Conservation (phyloP, 768 basidiomycete genomes). For the Hypholoma sublateritium region DNA sequence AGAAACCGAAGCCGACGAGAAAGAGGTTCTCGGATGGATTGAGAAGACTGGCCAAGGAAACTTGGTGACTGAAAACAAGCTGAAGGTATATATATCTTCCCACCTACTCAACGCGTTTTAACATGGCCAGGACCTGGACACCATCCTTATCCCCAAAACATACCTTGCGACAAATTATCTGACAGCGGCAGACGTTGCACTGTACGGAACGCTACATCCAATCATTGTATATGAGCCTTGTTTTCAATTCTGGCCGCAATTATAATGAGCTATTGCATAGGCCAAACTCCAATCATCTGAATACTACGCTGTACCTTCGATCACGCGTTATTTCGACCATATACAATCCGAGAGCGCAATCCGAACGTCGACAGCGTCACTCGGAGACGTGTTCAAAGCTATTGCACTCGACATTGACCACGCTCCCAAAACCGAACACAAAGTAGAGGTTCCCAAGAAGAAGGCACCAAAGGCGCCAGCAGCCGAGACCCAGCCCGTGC, state of each 20-base stretch:
- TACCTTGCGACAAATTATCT: slow-evolving; percentile 84
- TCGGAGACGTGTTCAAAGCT: slow-evolving; percentile 50
- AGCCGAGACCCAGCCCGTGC: slow-evolving; percentile 19
- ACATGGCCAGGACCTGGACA: slow-evolving; percentile 62
- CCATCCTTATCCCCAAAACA: slow-evolving; percentile 71
- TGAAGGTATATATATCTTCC: slow-evolving; percentile 44
- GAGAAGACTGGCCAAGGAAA: slow-evolving; percentile 56
- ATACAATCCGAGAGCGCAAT: slow-evolving; percentile 75
- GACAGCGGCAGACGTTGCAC: slow-evolving; percentile 86
- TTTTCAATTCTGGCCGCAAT: not conserved
- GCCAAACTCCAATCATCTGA: slow-evolving; percentile 68
- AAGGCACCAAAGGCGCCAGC: slow-evolving; percentile 43
- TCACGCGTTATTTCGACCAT: slow-evolving; percentile 95
- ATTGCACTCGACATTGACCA: slow-evolving; percentile 73
- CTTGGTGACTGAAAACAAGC: slow-evolving; percentile 41
- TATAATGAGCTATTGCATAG: slow-evolving; percentile 32
- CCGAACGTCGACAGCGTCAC: slow-evolving; percentile 49
- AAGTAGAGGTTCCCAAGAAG: slow-evolving; percentile 71
- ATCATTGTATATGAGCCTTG: slow-evolving; percentile 56
- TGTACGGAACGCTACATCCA: slow-evolving; percentile 89
- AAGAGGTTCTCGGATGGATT: slow-evolving; percentile 70
- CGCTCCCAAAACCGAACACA: slow-evolving; percentile 75
- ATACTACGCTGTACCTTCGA: slow-evolving; percentile 75
- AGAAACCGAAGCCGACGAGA: slow-evolving; percentile 57
- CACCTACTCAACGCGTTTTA: not conserved